Percentiles rank a stretch among this genome's conserved stretches.
Conservation (phyloP, 148 eudicot species). For the Rhododendron kiyosumense region DNA sequence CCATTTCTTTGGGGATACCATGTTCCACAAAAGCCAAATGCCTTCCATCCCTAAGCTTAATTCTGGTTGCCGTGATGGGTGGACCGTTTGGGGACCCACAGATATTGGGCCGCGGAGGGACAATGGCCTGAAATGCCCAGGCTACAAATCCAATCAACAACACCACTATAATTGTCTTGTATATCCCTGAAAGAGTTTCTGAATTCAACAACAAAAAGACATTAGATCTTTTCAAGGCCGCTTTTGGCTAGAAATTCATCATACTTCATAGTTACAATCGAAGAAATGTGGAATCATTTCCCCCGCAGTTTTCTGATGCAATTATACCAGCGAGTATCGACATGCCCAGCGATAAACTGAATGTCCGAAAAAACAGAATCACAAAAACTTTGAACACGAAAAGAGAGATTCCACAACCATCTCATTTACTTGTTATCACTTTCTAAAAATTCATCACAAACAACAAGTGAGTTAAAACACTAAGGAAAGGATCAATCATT, state of each 20-base stretch:
- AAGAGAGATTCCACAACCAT: neutral
- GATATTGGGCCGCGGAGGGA: slow-evolving; percentile 21
- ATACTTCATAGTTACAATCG: too few relatives aligned
- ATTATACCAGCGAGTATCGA: neutral
- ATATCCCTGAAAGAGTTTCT: slow-evolving; percentile 8
- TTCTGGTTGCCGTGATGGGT: slow-evolving; percentile 20
- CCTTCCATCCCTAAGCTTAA: slow-evolving; percentile 55
- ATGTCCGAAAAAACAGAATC: neutral
- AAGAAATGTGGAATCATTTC: neutral
- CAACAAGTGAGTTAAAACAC: neutral
- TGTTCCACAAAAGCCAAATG: slow-evolving; percentile 53
- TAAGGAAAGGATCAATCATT: neutral
- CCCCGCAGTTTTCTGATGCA: neutral
- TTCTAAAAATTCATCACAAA: neutral
- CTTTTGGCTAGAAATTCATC: neutral
- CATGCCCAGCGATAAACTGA: neutral
- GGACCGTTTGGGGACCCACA: slow-evolving; percentile 27
- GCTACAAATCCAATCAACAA: slow-evolving; percentile 15
- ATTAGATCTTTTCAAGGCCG: neutral
- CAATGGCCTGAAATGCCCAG: slow-evolving; percentile 13
- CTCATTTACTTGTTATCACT: neutral
- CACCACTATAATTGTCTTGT: slow-evolving; percentile 1
- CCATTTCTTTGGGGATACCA: slow-evolving; percentile 51
- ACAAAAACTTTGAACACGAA: neutral
- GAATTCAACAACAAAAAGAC: neutral